Base-by-base conservation (phyloP, 306 rosid genomes). In the Clitoria ternatea region DNA sequence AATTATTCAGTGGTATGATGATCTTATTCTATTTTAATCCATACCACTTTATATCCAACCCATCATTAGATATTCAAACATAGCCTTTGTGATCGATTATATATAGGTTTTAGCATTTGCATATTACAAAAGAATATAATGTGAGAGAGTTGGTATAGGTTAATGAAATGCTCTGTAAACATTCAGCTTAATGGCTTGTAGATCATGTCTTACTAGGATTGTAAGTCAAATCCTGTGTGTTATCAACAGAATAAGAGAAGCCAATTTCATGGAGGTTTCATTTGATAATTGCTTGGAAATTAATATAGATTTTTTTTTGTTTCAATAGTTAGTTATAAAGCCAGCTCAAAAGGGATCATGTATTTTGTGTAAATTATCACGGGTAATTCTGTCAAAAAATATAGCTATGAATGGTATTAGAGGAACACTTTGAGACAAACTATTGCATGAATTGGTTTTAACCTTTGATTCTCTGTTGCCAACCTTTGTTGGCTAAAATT, bases 131-230 rank as follows among this genome's bases (percentile, higher is more conserved):
- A 20, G 3, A 63, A 26, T 43, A 2, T 40, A 56, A 40, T 23
- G 24, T 22, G 36, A 14, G 66, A 52, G 57, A 32, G 14, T n/a
- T n/a, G n/a, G n/a, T n/a, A n/a, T 60, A 52, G 18, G 54, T 40
- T 61, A 43, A 11, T 6, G 66, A 69, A 66, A 18, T 18, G 36
- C 32, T 33, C 66, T 13, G 32, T 55, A 56, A 30, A 29, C 57
- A 79, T 6, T 77, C 54, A 18, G 57, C 17, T 20, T 6, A 26
- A 49, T 8, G 24, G 61, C 72, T 26, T 66, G 62, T 42, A 19
- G 48, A n/a, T 35, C 47, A 59, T 23, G 49, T 42, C 35, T 9
- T 53, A n/a, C 45, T 74, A 8, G 17, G 42, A 14, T 35, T 63
- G 64, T 20, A 14, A 43, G 47, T 53, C 17, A 18, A 36, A 57